Evolutionary conservation across 495 filamentous ascomycete species (phyloP).

Genomic region (Xylaria grammica): DNA sequence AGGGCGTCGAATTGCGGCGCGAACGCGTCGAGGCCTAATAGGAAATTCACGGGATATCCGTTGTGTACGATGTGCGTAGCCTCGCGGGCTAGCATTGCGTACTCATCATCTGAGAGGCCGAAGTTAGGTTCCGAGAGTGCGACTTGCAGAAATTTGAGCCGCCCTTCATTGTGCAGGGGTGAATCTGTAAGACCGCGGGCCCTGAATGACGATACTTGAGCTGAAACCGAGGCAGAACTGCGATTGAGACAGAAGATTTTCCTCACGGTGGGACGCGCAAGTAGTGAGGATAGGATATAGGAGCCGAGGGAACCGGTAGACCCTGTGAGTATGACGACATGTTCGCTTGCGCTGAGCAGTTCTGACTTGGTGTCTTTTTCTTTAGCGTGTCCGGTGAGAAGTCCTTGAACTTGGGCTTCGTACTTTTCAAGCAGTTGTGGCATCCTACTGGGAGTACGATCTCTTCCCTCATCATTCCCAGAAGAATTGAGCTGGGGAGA

Average conservation of each 20-base stretch:
- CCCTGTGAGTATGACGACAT: background rate
- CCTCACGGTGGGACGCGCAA: background rate
- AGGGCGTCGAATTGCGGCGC: slow-evolving; percentile 33
- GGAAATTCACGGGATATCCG: slow-evolving; percentile 45
- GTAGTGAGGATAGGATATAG: background rate
- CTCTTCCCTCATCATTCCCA: too few species aligned
- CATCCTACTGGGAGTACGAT: too few species aligned
- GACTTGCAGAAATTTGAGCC: background rate
- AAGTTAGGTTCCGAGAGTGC: slow-evolving; percentile 30
- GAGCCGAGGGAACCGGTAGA: slow-evolving; percentile 5
- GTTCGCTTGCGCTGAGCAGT: background rate
- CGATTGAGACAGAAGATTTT: slow-evolving; percentile 9
- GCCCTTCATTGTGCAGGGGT: background rate
- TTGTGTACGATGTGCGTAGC: slow-evolving; percentile 37
- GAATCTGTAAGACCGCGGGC: background rate
- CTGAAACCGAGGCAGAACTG: background rate
- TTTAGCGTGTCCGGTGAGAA: too few species aligned
- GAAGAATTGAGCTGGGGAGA: too few species aligned
- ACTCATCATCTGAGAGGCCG: slow-evolving; percentile 27
- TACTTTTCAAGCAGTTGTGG: too few species aligned
- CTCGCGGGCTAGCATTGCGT: slow-evolving; percentile 22
- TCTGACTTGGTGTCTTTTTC: too few species aligned
- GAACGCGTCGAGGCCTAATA: slow-evolving; percentile 36
- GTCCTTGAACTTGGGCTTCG: too few species aligned
- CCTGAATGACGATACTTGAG: background rate